Evolutionary conservation across 1,284 basidiomycete genomes (phyloP).

Genomic region (Tylopilus sp.): DNA sequence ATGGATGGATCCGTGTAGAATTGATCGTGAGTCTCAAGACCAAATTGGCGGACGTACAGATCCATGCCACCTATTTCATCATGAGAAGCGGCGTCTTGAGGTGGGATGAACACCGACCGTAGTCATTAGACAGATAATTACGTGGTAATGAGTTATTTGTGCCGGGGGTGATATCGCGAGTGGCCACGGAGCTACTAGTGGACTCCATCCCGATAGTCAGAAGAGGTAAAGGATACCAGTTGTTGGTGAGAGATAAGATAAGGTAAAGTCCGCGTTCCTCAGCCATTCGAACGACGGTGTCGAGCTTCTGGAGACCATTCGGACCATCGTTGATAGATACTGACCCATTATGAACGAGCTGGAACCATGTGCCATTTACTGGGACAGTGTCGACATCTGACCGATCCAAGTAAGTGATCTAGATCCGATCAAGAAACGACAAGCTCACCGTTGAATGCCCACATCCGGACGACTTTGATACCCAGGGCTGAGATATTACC

Average conservation of each 20-base stretch:
- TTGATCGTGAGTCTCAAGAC: slow-evolving; percentile 46
- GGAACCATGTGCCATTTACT: slow-evolving; percentile 56
- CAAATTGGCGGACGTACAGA: slow-evolving; percentile 54
- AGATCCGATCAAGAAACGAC: slow-evolving; percentile 9
- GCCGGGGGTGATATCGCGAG: slow-evolving; percentile 34
- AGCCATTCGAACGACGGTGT: slow-evolving; percentile 57
- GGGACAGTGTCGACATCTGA: slow-evolving; percentile 53
- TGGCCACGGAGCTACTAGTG: slow-evolving; percentile 16
- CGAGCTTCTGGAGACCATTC: slow-evolving; percentile 65
- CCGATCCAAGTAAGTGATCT: slow-evolving; percentile 3
- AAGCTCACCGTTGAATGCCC: slow-evolving; percentile 58
- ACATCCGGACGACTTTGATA: slow-evolving; percentile 60
- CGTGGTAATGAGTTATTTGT: slow-evolving; percentile 45
- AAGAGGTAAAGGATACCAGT: slow-evolving; percentile 51
- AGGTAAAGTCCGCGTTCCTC: slow-evolving; percentile 57
- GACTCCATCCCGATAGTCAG: slow-evolving; percentile 14
- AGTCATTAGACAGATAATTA: slow-evolving; percentile 57
- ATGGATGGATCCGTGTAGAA: slow-evolving; percentile 54
- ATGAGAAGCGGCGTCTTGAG: slow-evolving; percentile 6
- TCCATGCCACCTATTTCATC: slow-evolving; percentile 55
- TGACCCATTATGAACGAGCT: slow-evolving; percentile 44
- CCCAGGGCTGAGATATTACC: slow-evolving; percentile 53
- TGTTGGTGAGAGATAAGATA: slow-evolving; percentile 65
- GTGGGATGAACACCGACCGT: slow-evolving; percentile 39
- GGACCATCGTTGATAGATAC: slow-evolving; percentile 55